These are phyloP conservation scores for Metroxylon sagu DNA, from an alignment of 176 grass and related monocot genomes.

Conservation along the genomic window DNA sequence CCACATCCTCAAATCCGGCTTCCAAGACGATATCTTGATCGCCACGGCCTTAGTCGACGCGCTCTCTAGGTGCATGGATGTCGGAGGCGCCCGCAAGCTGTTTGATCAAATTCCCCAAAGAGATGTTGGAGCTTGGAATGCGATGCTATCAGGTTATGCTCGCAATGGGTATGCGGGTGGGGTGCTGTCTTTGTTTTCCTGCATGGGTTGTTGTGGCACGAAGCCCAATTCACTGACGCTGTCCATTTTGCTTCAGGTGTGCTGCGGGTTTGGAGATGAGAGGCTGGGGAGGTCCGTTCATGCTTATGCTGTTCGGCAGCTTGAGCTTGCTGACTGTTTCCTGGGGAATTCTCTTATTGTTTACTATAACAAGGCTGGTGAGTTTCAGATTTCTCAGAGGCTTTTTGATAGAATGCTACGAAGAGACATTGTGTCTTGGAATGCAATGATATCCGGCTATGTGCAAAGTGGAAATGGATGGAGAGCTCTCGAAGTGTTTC, in stretches of 20 bases:
- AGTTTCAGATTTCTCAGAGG: constrained; percentile 12
- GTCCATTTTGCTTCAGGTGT: constrained; percentile 23
- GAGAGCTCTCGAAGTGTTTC: constrained; percentile 16
- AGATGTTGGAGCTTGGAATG: constrained; percentile 16
- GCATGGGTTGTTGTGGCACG: constrained; percentile 5
- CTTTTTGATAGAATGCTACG: constrained; percentile 4
- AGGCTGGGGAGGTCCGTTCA: constrained; percentile 2
- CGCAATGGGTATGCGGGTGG: background rate
- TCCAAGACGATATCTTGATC: background rate
- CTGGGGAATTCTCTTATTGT: constrained; percentile 23
- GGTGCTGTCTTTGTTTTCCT: background rate
- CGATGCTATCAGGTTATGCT: constrained; percentile 8
- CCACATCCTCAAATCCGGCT: constrained; percentile 4
- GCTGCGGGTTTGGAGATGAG: background rate
- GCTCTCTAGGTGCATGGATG: background rate
- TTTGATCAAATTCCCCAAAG: constrained; percentile 14
- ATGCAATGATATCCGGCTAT: constrained; percentile 17
- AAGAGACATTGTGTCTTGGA: constrained; percentile 20
- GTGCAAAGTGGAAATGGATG: background rate
- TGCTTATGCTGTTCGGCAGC: constrained; percentile 13
- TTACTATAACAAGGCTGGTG: constrained; percentile 13
- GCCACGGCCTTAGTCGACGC: background rate
- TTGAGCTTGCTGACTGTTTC: constrained; percentile 7
- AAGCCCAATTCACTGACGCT: constrained; percentile 17
- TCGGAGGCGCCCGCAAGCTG: constrained; percentile 3